Conservation (phyloP, 2,329 filamentous ascomycete species). For the Alternaria alternata region DNA sequence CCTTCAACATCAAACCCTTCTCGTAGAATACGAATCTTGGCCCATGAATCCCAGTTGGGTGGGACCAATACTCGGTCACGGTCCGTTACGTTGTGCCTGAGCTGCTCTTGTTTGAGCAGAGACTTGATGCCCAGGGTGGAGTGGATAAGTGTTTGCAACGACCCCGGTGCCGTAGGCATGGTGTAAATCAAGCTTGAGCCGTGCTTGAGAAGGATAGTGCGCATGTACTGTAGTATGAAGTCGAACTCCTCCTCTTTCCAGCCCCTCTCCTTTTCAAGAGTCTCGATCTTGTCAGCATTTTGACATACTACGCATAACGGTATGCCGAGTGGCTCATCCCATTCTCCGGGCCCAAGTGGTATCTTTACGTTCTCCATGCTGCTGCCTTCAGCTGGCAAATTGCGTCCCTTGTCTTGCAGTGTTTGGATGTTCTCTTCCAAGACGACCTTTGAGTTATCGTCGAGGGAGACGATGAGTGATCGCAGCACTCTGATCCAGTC, state of each 20-base stretch:
- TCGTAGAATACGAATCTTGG: slow-evolving; percentile 90
- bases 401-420: slow-evolving; percentile 70
- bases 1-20: slow-evolving; percentile 93
- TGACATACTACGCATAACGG: slow-evolving; percentile 95
- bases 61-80: slow-evolving; percentile 93
- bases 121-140: slow-evolving; percentile 87
- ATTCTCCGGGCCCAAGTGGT: slow-evolving; percentile 86
- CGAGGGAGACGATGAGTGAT: slow-evolving; percentile 76
- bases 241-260: slow-evolving; percentile 99
- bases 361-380: slow-evolving; percentile 60
- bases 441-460: slow-evolving; percentile 77
- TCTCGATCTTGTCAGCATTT: slow-evolving; percentile 91
- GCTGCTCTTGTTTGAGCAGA: slow-evolving; percentile 63
- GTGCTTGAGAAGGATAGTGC: slow-evolving; percentile 82
- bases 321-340: slow-evolving; percentile 87
- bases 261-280: slow-evolving; percentile 83
- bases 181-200: slow-evolving; percentile 67
- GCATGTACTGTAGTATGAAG: slow-evolving; percentile 89
- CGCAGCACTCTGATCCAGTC: slow-evolving; percentile 89
- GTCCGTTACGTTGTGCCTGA: slow-evolving; percentile 81
- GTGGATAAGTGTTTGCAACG: slow-evolving; percentile 81
- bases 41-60: slow-evolving; percentile 98
- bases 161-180: slow-evolving; percentile 67
- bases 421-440: slow-evolving; percentile 86
- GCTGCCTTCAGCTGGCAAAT: slow-evolving; percentile 35